phyloP scores from a whole-genome alignment of 208 protist genomes.

The Naegleria lovaniensis region DNA sequence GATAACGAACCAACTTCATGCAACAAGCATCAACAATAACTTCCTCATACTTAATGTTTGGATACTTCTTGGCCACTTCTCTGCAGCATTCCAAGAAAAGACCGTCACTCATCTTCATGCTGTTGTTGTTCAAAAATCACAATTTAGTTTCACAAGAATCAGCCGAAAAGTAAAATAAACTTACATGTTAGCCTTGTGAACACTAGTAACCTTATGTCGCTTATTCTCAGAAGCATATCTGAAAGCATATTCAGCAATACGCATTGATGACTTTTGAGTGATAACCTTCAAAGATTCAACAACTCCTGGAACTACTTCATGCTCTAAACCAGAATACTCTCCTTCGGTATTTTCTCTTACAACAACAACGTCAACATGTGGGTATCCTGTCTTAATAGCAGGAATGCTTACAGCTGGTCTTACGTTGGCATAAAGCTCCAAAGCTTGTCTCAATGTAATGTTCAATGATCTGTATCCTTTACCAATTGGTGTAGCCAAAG shows the following conservation, averaged over 20 bases:
- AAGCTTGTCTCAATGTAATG: constrained; percentile 33
- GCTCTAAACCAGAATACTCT: constrained; percentile 63
- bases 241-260: constrained; percentile 61
- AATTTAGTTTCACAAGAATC: background rate
- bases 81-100: constrained; percentile 52
- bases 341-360: constrained; percentile 74
- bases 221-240: constrained; percentile 51
- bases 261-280: constrained; percentile 49
- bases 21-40: constrained; percentile 51
- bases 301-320: constrained; percentile 44
- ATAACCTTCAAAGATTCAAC: constrained; percentile 53
- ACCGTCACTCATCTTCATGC: constrained; percentile 44
- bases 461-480: constrained; percentile 30
- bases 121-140: constrained; percentile 14
- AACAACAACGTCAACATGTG: constrained; percentile 58
- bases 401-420: constrained; percentile 1
- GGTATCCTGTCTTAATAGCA: constrained; percentile 1
- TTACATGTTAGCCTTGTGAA: constrained; percentile 54
- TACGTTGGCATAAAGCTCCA: constrained; percentile 39
- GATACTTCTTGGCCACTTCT: constrained; percentile 52
- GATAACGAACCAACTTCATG: constrained; percentile 43
- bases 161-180: constrained; percentile 17
- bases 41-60: constrained; percentile 50
- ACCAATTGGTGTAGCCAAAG: constrained; percentile 31
- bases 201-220: constrained; percentile 43